A percentile compares a stretch with the other conserved stretches of the same genome.
Evolutionary conservation across 2,329 filamentous ascomycete genomes (phyloP).

Genomic region (Knufia fluminis): DNA sequence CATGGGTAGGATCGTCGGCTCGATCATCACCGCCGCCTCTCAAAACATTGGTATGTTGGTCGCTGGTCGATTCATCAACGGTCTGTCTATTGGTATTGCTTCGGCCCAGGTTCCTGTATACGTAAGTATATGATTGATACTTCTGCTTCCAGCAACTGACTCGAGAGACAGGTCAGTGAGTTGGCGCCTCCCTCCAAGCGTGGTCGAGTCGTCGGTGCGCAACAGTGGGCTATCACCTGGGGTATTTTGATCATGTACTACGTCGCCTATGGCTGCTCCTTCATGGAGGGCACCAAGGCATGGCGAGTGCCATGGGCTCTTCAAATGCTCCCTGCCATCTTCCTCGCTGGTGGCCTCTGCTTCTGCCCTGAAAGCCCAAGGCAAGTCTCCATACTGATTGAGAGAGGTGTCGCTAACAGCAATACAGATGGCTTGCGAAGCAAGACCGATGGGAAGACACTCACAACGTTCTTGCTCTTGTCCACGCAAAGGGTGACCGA

Average conservation of each 20-base stretch:
- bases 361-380: slow-evolving; percentile 55
- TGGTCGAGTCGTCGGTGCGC: slow-evolving; percentile 57
- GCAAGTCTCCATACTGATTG: too few relatives aligned
- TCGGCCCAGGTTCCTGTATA: slow-evolving; percentile 64
- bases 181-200: slow-evolving; percentile 49
- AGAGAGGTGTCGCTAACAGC: too few relatives aligned
- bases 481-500: slow-evolving; percentile 58
- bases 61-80: slow-evolving; percentile 60
- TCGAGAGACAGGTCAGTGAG: too few relatives aligned
- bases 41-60: slow-evolving; percentile 63
- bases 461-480: slow-evolving; percentile 41
- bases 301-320: slow-evolving; percentile 58
- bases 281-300: slow-evolving; percentile 47
- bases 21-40: slow-evolving; percentile 26
- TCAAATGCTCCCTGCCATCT: slow-evolving; percentile 52
- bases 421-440: slow-evolving; percentile 53
- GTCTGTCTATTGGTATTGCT: slow-evolving; percentile 63
- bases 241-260: slow-evolving; percentile 56
- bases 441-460: slow-evolving; percentile 51
- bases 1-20: slow-evolving; percentile 10
- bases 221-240: slow-evolving; percentile 68
- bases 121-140: too few relatives aligned
- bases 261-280: slow-evolving; percentile 49
- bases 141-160: too few relatives aligned
- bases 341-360: slow-evolving; percentile 51